A percentile compares a stretch with the other conserved stretches of the same genome.
Conservation (phyloP, 768 basidiomycete species). For the Boletales sp. region DNA sequence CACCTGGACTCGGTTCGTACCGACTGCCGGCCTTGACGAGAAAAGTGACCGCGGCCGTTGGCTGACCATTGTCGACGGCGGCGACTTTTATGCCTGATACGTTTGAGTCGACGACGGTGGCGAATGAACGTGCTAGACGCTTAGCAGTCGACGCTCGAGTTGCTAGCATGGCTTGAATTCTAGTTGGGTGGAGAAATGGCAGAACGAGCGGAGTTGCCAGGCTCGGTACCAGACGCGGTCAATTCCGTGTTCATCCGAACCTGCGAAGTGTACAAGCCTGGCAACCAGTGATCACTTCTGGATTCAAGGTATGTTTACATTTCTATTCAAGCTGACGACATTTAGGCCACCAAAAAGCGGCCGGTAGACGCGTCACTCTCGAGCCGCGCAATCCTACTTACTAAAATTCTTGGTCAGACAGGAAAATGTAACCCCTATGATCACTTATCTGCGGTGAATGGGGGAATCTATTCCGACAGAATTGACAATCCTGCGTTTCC, state of each 20-base stretch:
- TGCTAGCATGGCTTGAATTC: slow-evolving; percentile 48
- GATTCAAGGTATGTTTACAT: too few relatives aligned
- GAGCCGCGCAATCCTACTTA: too few relatives aligned
- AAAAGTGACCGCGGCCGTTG: slow-evolving; percentile 83
- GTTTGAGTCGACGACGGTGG: slow-evolving; percentile 70
- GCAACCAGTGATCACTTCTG: too few relatives aligned
- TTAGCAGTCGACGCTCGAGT: slow-evolving; percentile 57
- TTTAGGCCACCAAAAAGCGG: too few relatives aligned
- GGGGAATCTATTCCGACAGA: too few relatives aligned
- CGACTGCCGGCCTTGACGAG: slow-evolving; percentile 91
- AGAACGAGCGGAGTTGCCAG: slow-evolving; percentile 24
- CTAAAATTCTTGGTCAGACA: too few relatives aligned
- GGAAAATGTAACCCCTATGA: too few relatives aligned
- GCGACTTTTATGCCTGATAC: slow-evolving; percentile 79
- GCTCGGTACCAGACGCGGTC: slow-evolving; percentile 3
- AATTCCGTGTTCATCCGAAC: slow-evolving; percentile 28
- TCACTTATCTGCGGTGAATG: too few relatives aligned
- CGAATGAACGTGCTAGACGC: slow-evolving; percentile 69
- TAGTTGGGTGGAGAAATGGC: slow-evolving; percentile 1
- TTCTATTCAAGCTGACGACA: too few relatives aligned
- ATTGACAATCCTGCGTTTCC: too few relatives aligned
- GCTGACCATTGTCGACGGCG: slow-evolving; percentile 75
- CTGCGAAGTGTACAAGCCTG: too few relatives aligned
- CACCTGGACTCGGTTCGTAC: slow-evolving; percentile 83
- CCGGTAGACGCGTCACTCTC: too few relatives aligned